These are phyloP conservation scores for Gracilaria caudata DNA, from an alignment of 23 red algal genomes.

Conservation along the genomic window DNA sequence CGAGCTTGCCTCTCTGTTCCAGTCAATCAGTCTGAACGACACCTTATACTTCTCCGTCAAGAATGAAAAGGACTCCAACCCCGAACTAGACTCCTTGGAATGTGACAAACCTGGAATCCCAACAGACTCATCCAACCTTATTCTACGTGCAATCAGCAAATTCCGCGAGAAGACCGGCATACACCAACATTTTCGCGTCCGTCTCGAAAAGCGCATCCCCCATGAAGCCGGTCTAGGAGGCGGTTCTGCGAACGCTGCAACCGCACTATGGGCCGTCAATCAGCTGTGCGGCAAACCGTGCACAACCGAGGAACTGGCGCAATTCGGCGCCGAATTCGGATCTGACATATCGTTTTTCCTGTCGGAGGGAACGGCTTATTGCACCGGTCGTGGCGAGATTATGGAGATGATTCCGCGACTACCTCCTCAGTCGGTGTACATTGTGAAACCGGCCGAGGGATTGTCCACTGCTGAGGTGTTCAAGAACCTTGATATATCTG, in stretches of 20 bases:
- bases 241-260: conserved; percentile 94
- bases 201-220: conserved; percentile 90
- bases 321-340: conserved; percentile 87
- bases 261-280: conserved; percentile 96
- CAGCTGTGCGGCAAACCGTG: conserved; percentile 67
- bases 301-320: conserved; percentile 59
- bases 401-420: conserved; percentile 61
- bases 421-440: conserved; percentile 71
- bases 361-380: conserved; percentile 91
- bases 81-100: conserved; percentile 67
- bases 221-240: conserved; percentile 91
- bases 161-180: conserved; percentile 77
- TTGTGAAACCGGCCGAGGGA: conserved; percentile 86
- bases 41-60: conserved; percentile 76
- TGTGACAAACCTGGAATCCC: conserved; percentile 76
- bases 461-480: conserved; percentile 85
- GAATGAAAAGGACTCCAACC: conserved; percentile 19
- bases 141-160: conserved; percentile 77
- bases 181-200: conserved; percentile 65
- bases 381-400: conserved; percentile 86
- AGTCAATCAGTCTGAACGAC: conserved; percentile 90
- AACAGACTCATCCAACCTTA: conserved; percentile 83
- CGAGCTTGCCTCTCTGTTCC: conserved; percentile 94
- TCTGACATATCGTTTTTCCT: conserved; percentile 96
- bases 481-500: conserved; percentile 51